Evolutionary conservation across 306 rosid genomes (phyloP), one percentile per base, ranked within the genome.

Genomic region (Mimosa bimucronata): DNA sequence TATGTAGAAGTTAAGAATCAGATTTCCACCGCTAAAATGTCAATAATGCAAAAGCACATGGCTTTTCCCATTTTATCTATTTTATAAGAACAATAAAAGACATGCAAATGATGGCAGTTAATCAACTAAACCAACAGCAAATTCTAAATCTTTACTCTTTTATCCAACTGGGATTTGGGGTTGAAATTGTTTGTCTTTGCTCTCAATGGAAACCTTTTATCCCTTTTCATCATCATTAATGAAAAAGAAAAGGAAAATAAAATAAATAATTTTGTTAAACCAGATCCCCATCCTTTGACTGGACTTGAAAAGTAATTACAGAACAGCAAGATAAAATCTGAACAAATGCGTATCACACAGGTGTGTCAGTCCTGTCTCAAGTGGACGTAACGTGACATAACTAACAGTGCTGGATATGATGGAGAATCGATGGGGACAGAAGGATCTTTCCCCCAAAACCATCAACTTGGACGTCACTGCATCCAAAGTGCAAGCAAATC

Each of bases 71-170:
- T 68, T n/a, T 21, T 40, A 50, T n/a, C 57, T 2, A 14, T 13
- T 13, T 46, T 14, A 58, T 60, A 81, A 16, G 28, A 65, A 79
- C 38, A 28, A 41, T 78, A 81, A 64, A 52, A 73, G 38, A 62
- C 67, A 78, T 61, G 48, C 48, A 37, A 66, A 65, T 65, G 13
- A 61, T 28, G 23, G 70, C 44, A 58, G 4, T 31, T 9, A 9
- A 64, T 4, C 19, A 29, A 64, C 40, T 64, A 14, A 13, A 64
- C 21, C 11, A 15, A 9, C 69, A 14, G n/a, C 69, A 64, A 30
- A 29, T 30, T 64, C 40, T 19, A 37, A 26, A 31, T 19, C 57
- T 66, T 80, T 25, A 16, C 57, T 30, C 71, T 23, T 81, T 48
- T 19, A 42, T 67, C 71, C n/a, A 46, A 74, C 69, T 66, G 12